Evolutionary conservation across 139 green algal genomes (phyloP).

Genomic region (Chlorella sp.): DNA sequence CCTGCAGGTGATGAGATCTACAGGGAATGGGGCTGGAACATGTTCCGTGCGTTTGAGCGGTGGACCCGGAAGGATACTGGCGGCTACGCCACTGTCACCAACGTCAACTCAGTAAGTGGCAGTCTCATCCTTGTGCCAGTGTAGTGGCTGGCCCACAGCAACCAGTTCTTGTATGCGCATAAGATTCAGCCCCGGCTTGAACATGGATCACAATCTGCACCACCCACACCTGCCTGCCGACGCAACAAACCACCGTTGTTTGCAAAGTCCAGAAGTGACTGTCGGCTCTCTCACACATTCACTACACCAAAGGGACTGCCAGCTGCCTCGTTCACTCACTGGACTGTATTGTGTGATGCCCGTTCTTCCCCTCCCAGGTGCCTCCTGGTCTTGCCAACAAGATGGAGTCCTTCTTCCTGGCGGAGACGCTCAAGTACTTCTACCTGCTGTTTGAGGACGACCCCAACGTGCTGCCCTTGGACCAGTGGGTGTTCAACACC

Average conservation of each 20-base stretch:
- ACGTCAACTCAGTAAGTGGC: neutral
- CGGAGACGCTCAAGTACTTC: conserved; percentile 87
- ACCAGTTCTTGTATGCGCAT: too few species aligned
- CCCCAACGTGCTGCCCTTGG: neutral
- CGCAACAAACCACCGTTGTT: too few species aligned
- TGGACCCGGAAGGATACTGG: neutral
- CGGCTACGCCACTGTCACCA: neutral
- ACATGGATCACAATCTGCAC: too few species aligned
- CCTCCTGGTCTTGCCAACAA: conserved; percentile 44
- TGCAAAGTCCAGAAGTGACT: neutral
- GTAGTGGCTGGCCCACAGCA: too few species aligned
- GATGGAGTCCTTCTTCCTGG: conserved; percentile 83
- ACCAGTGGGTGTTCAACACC: conserved; percentile 71
- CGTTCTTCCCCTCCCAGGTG: too few species aligned
- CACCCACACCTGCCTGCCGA: too few species aligned
- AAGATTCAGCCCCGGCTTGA: neutral
- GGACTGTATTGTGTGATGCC: too few species aligned
- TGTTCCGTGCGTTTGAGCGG: conserved; percentile 50
- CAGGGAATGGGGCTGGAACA: conserved; percentile 70
- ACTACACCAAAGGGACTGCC: too few species aligned
- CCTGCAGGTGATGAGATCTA: conserved; percentile 35
- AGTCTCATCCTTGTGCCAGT: neutral
- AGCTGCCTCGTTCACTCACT: too few species aligned
- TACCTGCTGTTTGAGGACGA: conserved; percentile 65
- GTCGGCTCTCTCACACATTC: too few species aligned